A percentile compares a stretch with the other conserved stretches of the same genome.
Evolutionary conservation across 2,329 filamentous ascomycete species (phyloP).

Genomic region (Monosporascus sp.): DNA sequence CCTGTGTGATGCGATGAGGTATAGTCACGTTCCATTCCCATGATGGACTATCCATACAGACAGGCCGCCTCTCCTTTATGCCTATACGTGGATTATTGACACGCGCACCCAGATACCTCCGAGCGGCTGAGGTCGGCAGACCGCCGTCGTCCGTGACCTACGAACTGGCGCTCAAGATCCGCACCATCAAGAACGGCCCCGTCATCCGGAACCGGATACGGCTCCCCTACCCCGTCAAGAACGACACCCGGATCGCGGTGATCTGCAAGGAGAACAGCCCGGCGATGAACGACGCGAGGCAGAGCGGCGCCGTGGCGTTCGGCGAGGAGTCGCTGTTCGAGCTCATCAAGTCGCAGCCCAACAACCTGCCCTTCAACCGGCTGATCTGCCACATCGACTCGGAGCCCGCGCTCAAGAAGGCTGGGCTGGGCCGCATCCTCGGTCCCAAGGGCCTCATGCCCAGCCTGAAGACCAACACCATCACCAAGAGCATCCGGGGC

Average conservation of each 20-base stretch:
- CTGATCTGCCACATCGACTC: constrained; percentile 81
- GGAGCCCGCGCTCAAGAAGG: constrained; percentile 73
- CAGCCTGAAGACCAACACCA: constrained; percentile 78
- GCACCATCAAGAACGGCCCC: constrained; percentile 79
- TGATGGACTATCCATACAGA: constrained; percentile 14
- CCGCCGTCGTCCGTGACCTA: constrained; percentile 74
- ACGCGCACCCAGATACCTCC: constrained; percentile 65
- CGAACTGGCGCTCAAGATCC: constrained; percentile 78
- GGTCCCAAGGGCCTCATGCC: constrained; percentile 94
- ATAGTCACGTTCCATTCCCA: constrained; percentile 6
- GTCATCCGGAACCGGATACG: constrained; percentile 83
- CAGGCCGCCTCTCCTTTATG: constrained; percentile 2
- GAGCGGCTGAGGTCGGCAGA: constrained; percentile 85
- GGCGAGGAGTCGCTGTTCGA: constrained; percentile 86
- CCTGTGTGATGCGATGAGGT: constrained; percentile 91
- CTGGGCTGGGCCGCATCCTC: constrained; percentile 72
- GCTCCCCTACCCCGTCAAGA: constrained; percentile 85
- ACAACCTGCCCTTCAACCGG: constrained; percentile 80
- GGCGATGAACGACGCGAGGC: constrained; percentile 66
- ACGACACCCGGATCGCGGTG: constrained; percentile 82
- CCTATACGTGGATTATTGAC: constrained; percentile 5
- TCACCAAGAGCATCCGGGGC: constrained; percentile 73
- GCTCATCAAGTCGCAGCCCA: constrained; percentile 60
- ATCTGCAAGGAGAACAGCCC: constrained; percentile 80
- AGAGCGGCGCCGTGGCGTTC: constrained; percentile 75